phyloP scores from a whole-genome alignment of 768 basidiomycete species.

The Paxillus rubicundulus region DNA sequence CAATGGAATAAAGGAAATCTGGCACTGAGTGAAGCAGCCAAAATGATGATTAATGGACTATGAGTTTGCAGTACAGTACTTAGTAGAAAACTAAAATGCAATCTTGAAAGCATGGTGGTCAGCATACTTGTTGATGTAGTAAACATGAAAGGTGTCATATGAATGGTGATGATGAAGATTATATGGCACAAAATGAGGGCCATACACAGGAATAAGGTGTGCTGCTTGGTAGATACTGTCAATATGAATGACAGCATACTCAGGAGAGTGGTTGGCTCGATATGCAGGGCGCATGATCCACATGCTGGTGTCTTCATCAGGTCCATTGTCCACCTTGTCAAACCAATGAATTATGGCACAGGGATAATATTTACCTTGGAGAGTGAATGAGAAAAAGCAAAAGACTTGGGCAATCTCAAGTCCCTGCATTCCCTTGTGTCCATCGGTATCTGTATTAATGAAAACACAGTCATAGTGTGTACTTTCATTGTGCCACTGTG shows the following conservation, averaged over 20 bases:
- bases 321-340: conserved; percentile 10
- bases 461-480: conserved; percentile 23
- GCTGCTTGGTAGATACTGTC: conserved; percentile 30
- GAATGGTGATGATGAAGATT: no score
- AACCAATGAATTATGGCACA: conserved; percentile 28
- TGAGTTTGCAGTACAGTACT: no score
- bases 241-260: conserved; percentile 24
- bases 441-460: conserved; percentile 11
- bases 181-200: no score
- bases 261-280: conserved; percentile 1
- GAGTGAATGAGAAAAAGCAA: conserved; percentile 26
- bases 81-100: conserved; percentile 5
- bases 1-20: no score
- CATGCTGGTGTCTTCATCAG: conserved; percentile 27
- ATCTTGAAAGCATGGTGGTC: conserved; percentile 5
- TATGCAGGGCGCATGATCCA: conserved; percentile 23
- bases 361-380: conserved; percentile 3
- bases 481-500: conserved; percentile 14
- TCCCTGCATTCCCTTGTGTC: conserved; percentile 11
- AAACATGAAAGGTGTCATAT: no score
- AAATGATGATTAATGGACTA: no score
- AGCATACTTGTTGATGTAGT: no score
- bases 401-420: conserved; percentile 15
- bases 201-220: no score
- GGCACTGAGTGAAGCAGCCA: no score